Base-by-base conservation (phyloP, 179 eudicot species). In the Silene noctiflora region DNA sequence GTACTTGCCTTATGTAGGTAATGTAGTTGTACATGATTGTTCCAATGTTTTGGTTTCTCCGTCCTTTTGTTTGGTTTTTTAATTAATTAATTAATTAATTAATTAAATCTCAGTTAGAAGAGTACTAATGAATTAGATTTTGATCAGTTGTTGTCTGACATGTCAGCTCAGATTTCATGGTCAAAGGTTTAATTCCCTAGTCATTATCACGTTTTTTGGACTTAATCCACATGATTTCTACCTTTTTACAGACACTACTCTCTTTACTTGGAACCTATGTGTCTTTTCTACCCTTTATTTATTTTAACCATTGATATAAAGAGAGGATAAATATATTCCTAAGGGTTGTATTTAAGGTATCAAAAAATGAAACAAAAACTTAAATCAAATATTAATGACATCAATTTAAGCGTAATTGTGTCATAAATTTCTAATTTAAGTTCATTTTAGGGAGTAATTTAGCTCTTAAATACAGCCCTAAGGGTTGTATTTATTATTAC, bases 161-260 rank as follows among this genome's bases (percentile, higher is more conserved):
- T 69, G 14, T 33, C 48, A 24, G 17, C 64, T 64, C 24, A 72
- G 83, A 80, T 76, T 80, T 66, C 48, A 25, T 76, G 78, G 83
- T 80, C 83, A 80, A 80, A 80, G 76, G 39, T 80, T 20, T 14
- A 64, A 71, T n/a, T 42, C 33, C 22, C 22, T 31, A 80, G 76
- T 75, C 78, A 69, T 24, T n/a, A 19, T 60, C 72, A 78, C 79
- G 71, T 80, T 51, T 70, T 80, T 80, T 71, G 72, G 75, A 71
- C 69, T 24, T 75, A 75, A 75, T 80, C 82, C 82, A 80, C 82
- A 75, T 80, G 79, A 80, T 80, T 75, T 70, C 62, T 72, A 75
- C 76, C 76, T 75, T 80, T 70, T 64, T 72, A 76, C 65, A 65
- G 55, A 51, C 58, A 51, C 58, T 51, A 33, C 39, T 33, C 6